phyloP scores from a whole-genome alignment of 2,329 filamentous ascomycete species.

The Xylariaceae sp. region DNA sequence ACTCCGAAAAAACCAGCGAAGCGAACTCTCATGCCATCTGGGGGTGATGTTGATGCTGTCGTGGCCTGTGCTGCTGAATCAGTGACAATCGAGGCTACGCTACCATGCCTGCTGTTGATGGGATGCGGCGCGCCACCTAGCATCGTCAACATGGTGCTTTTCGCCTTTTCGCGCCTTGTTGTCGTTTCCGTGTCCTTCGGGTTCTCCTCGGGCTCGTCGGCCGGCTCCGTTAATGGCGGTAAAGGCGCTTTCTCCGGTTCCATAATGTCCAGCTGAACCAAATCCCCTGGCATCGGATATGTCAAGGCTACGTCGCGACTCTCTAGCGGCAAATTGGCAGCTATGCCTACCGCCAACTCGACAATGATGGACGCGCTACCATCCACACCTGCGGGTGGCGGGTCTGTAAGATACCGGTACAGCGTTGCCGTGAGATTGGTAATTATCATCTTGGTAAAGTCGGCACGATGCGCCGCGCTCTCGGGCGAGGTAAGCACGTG shows the following conservation, averaged over 20 bases:
- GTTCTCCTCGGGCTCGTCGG: constrained; percentile 37
- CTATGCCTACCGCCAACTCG: constrained; percentile 81
- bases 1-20: constrained; percentile 72
- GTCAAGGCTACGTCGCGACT: constrained; percentile 84
- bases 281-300: constrained; percentile 75
- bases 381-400: constrained; percentile 75
- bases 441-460: constrained; percentile 68
- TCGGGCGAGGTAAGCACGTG: constrained; percentile 62
- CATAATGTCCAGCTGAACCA: constrained; percentile 71
- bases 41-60: constrained; percentile 31
- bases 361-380: constrained; percentile 89
- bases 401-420: constrained; percentile 69
- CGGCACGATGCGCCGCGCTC: constrained; percentile 60
- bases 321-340: constrained; percentile 81
- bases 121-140: constrained; percentile 29
- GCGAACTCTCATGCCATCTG: constrained; percentile 57
- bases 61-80: constrained; percentile 36
- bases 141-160: constrained; percentile 45
- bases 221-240: constrained; percentile 50
- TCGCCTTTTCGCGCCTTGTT: constrained; percentile 41
- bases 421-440: constrained; percentile 64
- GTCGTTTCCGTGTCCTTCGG: constrained; percentile 40
- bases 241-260: constrained; percentile 73
- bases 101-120: constrained; percentile 34
- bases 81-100: constrained; percentile 38